Percentiles rank a stretch among this genome's conserved stretches.
Conservation (phyloP, 805 yeast genomes). For the Wickerhamiella dianesei region DNA sequence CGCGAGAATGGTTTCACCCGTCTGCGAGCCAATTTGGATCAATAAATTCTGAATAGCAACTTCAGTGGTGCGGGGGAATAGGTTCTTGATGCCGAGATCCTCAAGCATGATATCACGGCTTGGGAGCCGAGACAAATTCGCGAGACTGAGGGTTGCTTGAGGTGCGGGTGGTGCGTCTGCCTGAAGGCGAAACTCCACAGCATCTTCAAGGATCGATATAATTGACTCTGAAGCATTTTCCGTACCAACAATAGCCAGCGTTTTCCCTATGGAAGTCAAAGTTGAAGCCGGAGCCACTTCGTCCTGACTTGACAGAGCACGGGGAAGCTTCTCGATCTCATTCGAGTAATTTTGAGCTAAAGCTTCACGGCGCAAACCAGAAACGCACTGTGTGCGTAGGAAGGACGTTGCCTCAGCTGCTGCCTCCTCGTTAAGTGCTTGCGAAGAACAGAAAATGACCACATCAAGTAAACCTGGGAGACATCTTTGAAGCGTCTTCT, state of each 20-base stretch:
- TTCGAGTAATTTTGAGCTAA: neutral
- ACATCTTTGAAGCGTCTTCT: neutral
- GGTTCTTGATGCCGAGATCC: neutral
- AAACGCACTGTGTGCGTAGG: neutral
- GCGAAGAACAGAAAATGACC: slow-evolving; percentile 8
- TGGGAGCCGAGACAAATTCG: too few relatives aligned
- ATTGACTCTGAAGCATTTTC: neutral
- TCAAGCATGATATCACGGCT: neutral
- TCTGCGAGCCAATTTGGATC: neutral
- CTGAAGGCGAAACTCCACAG: slow-evolving; percentile 7
- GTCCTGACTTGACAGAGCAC: slow-evolving; percentile 7
- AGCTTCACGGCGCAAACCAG: neutral
- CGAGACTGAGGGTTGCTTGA: neutral
- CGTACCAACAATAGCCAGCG: neutral
- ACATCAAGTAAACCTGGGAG: slow-evolving; percentile 3
- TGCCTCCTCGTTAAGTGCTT: neutral
- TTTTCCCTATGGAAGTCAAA: slow-evolving; percentile 7
- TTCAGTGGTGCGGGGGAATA: slow-evolving; percentile 1
- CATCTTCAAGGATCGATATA: slow-evolving; percentile 2
- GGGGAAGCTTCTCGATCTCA: slow-evolving; percentile 6
- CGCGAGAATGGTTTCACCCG: neutral
- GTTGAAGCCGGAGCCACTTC: slow-evolving; percentile 1
- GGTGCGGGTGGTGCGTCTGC: neutral
- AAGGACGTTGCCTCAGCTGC: slow-evolving; percentile 2
- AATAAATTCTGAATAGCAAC: slow-evolving; percentile 4